Conservation (phyloP, 2,329 filamentous ascomycete species). For the Rugonectria rugulosa region DNA sequence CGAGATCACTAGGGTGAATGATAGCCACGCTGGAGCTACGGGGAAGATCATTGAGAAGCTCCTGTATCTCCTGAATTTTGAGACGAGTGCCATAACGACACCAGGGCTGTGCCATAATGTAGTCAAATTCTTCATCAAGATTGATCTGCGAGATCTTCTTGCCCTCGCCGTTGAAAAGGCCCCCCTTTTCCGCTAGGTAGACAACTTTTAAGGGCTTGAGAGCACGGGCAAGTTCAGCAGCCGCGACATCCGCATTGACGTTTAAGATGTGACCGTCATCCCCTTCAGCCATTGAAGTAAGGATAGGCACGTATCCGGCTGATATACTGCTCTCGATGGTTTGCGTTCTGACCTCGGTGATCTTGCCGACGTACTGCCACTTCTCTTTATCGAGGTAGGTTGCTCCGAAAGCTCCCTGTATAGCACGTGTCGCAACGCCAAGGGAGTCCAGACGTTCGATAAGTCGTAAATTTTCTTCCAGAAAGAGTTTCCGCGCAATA, state of each 20-base stretch:
- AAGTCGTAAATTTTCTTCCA: constrained; percentile 83
- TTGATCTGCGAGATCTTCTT: constrained; percentile 98
- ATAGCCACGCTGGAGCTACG: constrained; percentile 88
- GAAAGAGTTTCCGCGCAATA: constrained; percentile 88
- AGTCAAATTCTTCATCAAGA: constrained; percentile 93
- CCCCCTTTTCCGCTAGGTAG: constrained; percentile 96
- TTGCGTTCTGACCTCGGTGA: constrained; percentile 88
- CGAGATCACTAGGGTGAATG: constrained; percentile 92
- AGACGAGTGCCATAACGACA: constrained; percentile 92
- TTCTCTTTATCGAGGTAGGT: constrained; percentile 97
- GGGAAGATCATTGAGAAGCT: constrained; percentile 85
- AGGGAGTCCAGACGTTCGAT: constrained; percentile 88
- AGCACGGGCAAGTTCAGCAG: constrained; percentile 87
- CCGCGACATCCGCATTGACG: constrained; percentile 96
- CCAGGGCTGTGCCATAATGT: constrained; percentile 93
- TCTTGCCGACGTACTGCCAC: constrained; percentile 94
- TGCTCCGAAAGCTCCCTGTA: constrained; percentile 90
- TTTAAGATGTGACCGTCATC: constrained; percentile 92
- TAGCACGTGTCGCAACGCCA: constrained; percentile 86
- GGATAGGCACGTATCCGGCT: constrained; percentile 88
- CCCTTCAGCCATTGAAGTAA: constrained; percentile 96
- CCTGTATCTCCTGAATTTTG: constrained; percentile 98
- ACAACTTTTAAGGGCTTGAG: constrained; percentile 96
- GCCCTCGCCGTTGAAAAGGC: constrained; percentile 89
- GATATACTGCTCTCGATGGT: constrained; percentile 92